Percentiles rank a stretch among this genome's conserved stretches.
These are phyloP conservation scores for Amylocystis lapponica DNA, from an alignment of 768 basidiomycete species.

Conservation along the genomic window DNA sequence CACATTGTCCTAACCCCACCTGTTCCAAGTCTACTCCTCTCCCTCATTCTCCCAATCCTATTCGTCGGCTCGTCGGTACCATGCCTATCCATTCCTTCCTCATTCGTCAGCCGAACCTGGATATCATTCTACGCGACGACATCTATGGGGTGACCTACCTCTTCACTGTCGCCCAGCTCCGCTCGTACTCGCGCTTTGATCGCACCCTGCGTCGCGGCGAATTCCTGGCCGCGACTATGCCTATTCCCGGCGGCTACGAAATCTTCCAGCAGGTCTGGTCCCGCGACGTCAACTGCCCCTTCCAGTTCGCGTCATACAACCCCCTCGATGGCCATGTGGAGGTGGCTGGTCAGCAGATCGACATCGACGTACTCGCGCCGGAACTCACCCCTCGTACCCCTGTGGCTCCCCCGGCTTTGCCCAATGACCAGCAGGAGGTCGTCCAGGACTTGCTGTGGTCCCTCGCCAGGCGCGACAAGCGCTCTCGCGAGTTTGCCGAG, in stretches of 20 bases:
- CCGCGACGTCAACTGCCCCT: not conserved
- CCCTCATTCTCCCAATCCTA: too few species aligned
- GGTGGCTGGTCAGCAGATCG: not conserved
- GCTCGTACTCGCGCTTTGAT: conserved; percentile 1
- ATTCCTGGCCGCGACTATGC: not conserved
- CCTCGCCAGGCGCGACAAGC: not conserved
- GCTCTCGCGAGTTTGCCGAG: not conserved
- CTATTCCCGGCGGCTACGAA: conserved; percentile 2
- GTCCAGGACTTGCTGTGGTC: conserved; percentile 1
- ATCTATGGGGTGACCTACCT: too few species aligned
- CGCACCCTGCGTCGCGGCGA: not conserved
- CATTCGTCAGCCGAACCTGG: too few species aligned
- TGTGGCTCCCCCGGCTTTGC: not conserved
- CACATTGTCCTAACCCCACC: too few species aligned
- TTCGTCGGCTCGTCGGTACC: too few species aligned
- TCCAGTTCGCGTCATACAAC: not conserved
- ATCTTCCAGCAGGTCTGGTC: conserved; percentile 1
- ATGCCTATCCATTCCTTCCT: too few species aligned
- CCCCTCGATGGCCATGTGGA: not conserved
- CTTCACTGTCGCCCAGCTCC: conserved; percentile 3
- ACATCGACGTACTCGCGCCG: not conserved
- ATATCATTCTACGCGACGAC: too few species aligned
- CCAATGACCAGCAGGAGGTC: not conserved
- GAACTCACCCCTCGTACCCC: not conserved
- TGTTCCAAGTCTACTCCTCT: too few species aligned